A percentile compares a stretch with the other conserved stretches of the same genome.
Conservation (phyloP, 2,329 filamentous ascomycete species). For the Fusarium palustre region DNA sequence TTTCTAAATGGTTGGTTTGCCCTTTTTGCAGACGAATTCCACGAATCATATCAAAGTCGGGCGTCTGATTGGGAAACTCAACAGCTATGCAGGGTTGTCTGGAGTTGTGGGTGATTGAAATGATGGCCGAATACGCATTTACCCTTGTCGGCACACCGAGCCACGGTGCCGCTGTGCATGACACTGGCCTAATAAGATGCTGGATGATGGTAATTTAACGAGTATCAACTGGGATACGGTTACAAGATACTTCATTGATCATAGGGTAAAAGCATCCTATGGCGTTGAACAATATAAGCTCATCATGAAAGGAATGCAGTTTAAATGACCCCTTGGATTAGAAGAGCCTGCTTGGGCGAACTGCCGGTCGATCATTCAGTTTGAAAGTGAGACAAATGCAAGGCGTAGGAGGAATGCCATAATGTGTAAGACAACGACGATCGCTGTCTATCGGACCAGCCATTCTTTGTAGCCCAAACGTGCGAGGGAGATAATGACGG, state of each 20-base stretch:
- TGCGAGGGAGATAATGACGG: background rate
- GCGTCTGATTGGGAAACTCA: too few relatives aligned
- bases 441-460: conserved; percentile 19
- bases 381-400: conserved; percentile 16
- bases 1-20: background rate
- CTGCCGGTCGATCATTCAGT: background rate
- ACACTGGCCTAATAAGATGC: background rate
- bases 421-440: conserved; percentile 7
- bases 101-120: background rate
- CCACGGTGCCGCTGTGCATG: background rate
- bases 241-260: background rate
- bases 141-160: background rate
- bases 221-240: background rate
- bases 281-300: background rate
- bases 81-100: background rate
- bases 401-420: conserved; percentile 13
- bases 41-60: background rate
- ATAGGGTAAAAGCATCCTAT: background rate
- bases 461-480: background rate
- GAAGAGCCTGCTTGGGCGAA: background rate
- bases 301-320: conserved; percentile 10
- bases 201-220: conserved; percentile 3
- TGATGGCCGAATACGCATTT: background rate
- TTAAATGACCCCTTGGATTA: background rate
- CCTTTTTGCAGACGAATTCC: background rate